Percentiles rank a stretch among this genome's conserved stretches.
Evolutionary conservation across 2,329 filamentous ascomycete species (phyloP).

Genomic region (Didymella pomorum): DNA sequence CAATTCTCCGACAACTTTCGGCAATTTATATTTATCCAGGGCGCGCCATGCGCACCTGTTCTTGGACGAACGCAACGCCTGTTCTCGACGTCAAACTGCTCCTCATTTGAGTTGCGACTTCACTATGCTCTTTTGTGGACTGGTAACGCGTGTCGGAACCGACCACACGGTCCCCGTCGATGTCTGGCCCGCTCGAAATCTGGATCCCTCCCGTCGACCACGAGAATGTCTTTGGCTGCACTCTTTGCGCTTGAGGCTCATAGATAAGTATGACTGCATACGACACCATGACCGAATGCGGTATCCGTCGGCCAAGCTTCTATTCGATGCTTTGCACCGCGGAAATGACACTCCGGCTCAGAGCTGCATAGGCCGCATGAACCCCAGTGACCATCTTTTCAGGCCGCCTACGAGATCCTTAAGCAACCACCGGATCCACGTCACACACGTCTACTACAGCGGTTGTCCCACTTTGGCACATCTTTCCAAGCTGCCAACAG

Average conservation of each 20-base stretch:
- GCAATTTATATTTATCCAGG: not conserved
- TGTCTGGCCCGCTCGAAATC: not conserved
- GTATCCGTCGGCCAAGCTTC: not conserved
- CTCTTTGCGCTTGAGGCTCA: not conserved
- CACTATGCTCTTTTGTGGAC: not conserved
- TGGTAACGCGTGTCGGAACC: not conserved
- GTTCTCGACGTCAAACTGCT: not conserved
- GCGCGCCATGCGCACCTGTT: not conserved
- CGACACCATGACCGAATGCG: constrained; percentile 1
- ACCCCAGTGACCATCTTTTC: not conserved
- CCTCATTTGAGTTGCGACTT: not conserved
- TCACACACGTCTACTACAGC: not conserved
- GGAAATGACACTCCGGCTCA: not conserved
- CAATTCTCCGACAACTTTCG: constrained; percentile 14
- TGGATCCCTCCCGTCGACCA: constrained; percentile 1
- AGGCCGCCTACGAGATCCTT: not conserved
- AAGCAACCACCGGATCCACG: not conserved
- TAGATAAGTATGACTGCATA: not conserved
- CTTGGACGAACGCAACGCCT: not conserved
- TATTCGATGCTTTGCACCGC: not conserved
- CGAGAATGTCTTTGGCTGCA: not conserved
- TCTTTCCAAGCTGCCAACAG: not conserved
- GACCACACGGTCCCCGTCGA: constrained; percentile 9
- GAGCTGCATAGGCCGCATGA: constrained; percentile 2
- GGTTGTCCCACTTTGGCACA: not conserved